Percentiles rank a stretch among this genome's conserved stretches.
Conservation (phyloP, 345 rosid genomes). For the Linum tenue region DNA sequence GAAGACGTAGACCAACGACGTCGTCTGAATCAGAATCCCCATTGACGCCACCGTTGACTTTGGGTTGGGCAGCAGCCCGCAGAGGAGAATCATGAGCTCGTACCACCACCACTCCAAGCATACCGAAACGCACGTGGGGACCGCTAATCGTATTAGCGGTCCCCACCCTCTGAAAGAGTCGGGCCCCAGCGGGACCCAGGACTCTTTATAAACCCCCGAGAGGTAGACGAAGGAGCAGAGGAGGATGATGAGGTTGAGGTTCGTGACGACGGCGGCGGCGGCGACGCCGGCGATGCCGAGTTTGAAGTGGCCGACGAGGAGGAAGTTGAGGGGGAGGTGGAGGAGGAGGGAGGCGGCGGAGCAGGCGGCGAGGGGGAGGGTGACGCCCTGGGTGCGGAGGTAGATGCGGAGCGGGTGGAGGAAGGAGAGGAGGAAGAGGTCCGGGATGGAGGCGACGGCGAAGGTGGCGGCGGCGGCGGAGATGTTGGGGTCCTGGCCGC, state of each 20-base stretch:
- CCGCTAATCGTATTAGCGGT: constrained; percentile 65
- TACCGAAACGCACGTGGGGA: constrained; percentile 85
- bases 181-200: constrained; percentile 71
- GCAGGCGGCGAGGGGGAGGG: constrained; percentile 78
- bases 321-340: constrained; percentile 70
- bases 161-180: constrained; percentile 86
- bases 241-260: constrained; percentile 65
- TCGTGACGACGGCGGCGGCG: constrained; percentile 78
- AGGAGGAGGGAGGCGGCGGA: constrained; percentile 77
- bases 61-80: constrained; percentile 74
- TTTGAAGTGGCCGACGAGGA: constrained; percentile 65
- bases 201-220: constrained; percentile 59
- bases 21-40: constrained; percentile 93
- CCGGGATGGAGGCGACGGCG: constrained; percentile 74
- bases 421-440: constrained; percentile 76
- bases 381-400: constrained; percentile 76
- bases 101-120: constrained; percentile 99
- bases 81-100: constrained; percentile 84
- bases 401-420: constrained; percentile 89
- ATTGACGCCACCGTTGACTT: constrained; percentile 86
- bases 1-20: constrained; percentile 78
- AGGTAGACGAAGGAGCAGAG: constrained; percentile 58
- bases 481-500: constrained; percentile 73
- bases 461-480: constrained; percentile 68
- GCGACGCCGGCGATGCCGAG: constrained; percentile 86